Evolutionary conservation across 73 alveolate genomes (phyloP), one percentile per base, ranked within the genome.

Genomic region (Breviolum minutum): DNA sequence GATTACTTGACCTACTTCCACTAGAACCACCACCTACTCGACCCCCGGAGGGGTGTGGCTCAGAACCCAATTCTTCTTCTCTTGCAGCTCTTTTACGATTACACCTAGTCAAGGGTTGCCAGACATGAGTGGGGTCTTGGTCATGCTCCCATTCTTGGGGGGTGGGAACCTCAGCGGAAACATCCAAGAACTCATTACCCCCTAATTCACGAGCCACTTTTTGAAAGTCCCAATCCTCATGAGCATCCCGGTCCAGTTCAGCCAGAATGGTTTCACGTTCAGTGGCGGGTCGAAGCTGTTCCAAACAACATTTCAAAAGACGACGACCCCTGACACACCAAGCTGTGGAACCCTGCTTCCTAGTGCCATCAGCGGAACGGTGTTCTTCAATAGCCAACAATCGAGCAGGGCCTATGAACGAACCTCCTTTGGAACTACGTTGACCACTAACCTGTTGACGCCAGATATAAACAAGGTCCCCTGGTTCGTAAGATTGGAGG

Each of bases 311-410:
- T 29, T 77, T 77, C 63, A 22, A n/a, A 0, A 77, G n/a, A 0
- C 86, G 16, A 2, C 86, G 61, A 0, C 86, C 86, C 13, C 86
- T n/a, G 63, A 77, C 86, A 29, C 86, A 77, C 86, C 86, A 77
- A 63, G 32, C 62, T n/a, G 86, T 29, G 9, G 63, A 29, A 20
- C 86, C 63, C 22, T n/a, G n/a, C n/a, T 77, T 77, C 9, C n/a
- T 60, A 8, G 22, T 29, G 16, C 86, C 86, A n/a, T 77, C 86
- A 63, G 20, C 11, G 0, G 86, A n/a, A 0, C 12, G 8, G 0
- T 29, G 86, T 5, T 77, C 63, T 11, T 77, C 86, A 6, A 77
- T 0, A n/a, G 86, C 86, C n/a, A 77, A 29, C 11, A 77, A 13
- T n/a, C 86, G 86, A 8, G 63, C 86, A 16, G 86, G 86, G 0